Base-by-base conservation (phyloP, 345 rosid genomes). In the Aegle marmelos region DNA sequence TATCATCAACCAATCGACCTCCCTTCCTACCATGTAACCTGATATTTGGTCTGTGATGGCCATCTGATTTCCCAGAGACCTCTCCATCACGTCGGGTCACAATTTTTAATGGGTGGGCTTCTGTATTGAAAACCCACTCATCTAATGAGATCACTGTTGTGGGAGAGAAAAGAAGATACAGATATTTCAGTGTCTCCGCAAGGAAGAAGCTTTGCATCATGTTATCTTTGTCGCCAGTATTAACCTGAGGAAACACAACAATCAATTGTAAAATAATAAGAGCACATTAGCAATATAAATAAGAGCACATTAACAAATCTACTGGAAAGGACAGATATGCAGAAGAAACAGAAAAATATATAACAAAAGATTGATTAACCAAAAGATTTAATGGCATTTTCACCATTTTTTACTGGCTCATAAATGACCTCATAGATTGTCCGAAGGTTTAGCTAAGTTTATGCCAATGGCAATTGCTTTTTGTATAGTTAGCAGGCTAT, bases 71-170 rank as follows among this genome's bases (percentile, higher is more conserved):
- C 60, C 22, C 83, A 53, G 33, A 27, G n/a, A 70, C 78, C 13
- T 57, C 80, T 30, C 22, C 82, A 48, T 79, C 87, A 53, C 50
- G 78, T n/a, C 92, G 84, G 70, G 82, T 76, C 79, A 92, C 93
- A 0, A 96, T 96, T 83, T 83, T 89, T 33, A 94, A 76, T 39
- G 98, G 98, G 76, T 91, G 99, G 68, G 98, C 99, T 86, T 96
- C 99, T 2, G 99, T 96, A 88, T 96, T 96, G 81, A 96, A 96
- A 58, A 94, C 99, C 99, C 98, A 94, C 61, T 96, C 97, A n/a
- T 96, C 98, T 57, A 94, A 81, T 57, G 99, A 66, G 70, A 96
- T 90, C 61, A 92, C 93, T 0, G 97, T 80, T 33, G 98, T 58
- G 28, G 98, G 98, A 9, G 99, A 92, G 79, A 92, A 96, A 45